Base-by-base conservation (phyloP, 345 rosid genomes). In the Arabis hirsuta region DNA sequence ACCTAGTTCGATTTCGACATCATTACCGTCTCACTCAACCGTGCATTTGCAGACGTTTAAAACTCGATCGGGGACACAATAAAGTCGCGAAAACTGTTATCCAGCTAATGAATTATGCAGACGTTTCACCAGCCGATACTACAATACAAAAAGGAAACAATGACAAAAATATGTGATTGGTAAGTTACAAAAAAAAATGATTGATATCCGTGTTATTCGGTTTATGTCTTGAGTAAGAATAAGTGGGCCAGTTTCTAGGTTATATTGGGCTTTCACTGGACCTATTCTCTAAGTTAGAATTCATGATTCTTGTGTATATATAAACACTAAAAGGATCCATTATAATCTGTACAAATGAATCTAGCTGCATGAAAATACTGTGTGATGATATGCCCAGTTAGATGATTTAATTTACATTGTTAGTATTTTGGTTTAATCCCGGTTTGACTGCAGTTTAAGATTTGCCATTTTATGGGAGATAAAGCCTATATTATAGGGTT, bases 251-350 rank as follows among this genome's bases (percentile, higher is more conserved):
- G 9, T 3, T 34, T 34, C 27, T 66, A 59, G 39, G 27, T 52
- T 27, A 12, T 24, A 36, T 50, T 59, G 67, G 67, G 68, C 69
- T 29, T 32, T 19, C 8, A 19, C 11, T 59, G 51, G 32, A 51
- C 29, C 24, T 41, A 26, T n/a, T 58, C n/a, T 57, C 8, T 10
- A 57, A 16, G 9, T 59, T 27, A 16, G 16, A 51, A 4, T 51
- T 50, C 29, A 11, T 46, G 43, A 36, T 36, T 48, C 12, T 24
- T 65, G 58, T 24, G 6, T 65, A 47, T 24, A 6, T 63, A 27
- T 5, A 29, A 27, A n/a, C n/a, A 5, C 24, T 62, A 45, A 45
- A 45, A 45, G 42, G 67, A 44, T 62, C 19, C 44, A 47, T 47
- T 63, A n/a, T 3, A n/a, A 6, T 55, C n/a, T 54, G 4, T n/a